Evolutionary conservation across 2,329 filamentous ascomycete genomes (phyloP).

Genomic region (Myriosclerotinia curreyana): DNA sequence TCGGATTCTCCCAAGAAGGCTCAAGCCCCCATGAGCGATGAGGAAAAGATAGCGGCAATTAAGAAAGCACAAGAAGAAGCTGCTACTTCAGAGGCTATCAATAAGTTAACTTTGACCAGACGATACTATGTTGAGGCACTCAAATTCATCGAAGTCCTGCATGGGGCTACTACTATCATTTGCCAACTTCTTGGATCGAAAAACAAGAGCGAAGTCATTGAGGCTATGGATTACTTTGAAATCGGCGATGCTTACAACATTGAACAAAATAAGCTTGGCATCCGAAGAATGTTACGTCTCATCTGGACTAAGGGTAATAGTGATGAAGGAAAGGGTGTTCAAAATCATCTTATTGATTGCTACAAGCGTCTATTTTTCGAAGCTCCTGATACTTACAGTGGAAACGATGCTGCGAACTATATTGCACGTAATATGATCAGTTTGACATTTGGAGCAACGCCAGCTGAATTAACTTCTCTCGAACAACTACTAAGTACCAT

Average conservation of each 20-base stretch:
- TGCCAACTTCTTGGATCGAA: constrained; percentile 87
- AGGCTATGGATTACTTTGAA: constrained; percentile 98
- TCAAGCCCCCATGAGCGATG: constrained; percentile 64
- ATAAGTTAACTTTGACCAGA: constrained; percentile 80
- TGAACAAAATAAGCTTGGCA: constrained; percentile 86
- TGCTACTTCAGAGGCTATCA: constrained; percentile 82
- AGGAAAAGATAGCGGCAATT: constrained; percentile 69
- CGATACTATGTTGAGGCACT: constrained; percentile 93
- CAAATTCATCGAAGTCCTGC: constrained; percentile 87
- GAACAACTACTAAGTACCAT: constrained; percentile 95
- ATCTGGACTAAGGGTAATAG: constrained; percentile 99
- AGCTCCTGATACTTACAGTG: constrained; percentile 80
- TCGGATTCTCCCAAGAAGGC: constrained; percentile 60
- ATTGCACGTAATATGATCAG: constrained; percentile 99
- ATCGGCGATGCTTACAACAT: constrained; percentile 95
- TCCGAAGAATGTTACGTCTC: constrained; percentile 89
- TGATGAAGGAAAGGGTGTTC: constrained; percentile 97
- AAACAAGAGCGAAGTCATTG: constrained; percentile 98
- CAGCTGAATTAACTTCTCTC: constrained; percentile 89
- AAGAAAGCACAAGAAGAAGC: constrained; percentile 83
- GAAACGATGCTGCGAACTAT: constrained; percentile 91
- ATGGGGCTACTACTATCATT: constrained; percentile 75
- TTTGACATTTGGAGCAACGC: constrained; percentile 90
- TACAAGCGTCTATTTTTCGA: constrained; percentile 97
- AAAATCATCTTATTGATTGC: constrained; percentile 93